Evolutionary conservation across 306 rosid species (phyloP).

Genomic region (Trifolium subterraneum): DNA sequence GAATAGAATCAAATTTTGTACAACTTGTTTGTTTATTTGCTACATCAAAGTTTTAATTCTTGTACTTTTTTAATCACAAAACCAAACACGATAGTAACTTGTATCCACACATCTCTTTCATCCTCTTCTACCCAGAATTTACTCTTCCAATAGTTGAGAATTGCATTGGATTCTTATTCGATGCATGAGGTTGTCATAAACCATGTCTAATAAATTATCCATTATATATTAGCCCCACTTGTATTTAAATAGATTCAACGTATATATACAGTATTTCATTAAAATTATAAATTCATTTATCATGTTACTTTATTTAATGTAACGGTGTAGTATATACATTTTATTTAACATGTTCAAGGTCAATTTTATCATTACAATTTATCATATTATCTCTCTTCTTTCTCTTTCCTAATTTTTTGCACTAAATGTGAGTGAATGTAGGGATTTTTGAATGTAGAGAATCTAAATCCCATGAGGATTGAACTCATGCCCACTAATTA

Average conservation of each 20-base stretch:
- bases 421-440: too few species aligned
- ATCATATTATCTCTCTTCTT: too few species aligned
- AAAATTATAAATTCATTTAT: slow-evolving; percentile 3
- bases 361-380: too few species aligned
- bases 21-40: slow-evolving; percentile 12
- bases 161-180: slow-evolving; percentile 34
- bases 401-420: too few species aligned
- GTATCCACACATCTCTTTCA: slow-evolving; percentile 13
- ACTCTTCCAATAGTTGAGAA: slow-evolving; percentile 13
- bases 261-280: not conserved
- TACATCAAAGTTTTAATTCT: slow-evolving; percentile 2
- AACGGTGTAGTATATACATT: too few species aligned
- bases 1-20: not conserved
- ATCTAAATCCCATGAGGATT: too few species aligned
- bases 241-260: slow-evolving; percentile 30
- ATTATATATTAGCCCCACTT: slow-evolving; percentile 34
- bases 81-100: slow-evolving; percentile 3
- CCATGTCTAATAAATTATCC: slow-evolving; percentile 29
- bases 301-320: not conserved
- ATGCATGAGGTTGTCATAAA: slow-evolving; percentile 33
- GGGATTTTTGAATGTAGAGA: too few species aligned
- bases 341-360: too few species aligned
- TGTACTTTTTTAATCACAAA: slow-evolving; percentile 10
- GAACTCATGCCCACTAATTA: too few species aligned
- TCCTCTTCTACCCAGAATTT: slow-evolving; percentile 23